Evolutionary conservation across 257 asterid genomes (phyloP), one percentile per base, ranked within the genome.

Genomic region (Plantago major): DNA sequence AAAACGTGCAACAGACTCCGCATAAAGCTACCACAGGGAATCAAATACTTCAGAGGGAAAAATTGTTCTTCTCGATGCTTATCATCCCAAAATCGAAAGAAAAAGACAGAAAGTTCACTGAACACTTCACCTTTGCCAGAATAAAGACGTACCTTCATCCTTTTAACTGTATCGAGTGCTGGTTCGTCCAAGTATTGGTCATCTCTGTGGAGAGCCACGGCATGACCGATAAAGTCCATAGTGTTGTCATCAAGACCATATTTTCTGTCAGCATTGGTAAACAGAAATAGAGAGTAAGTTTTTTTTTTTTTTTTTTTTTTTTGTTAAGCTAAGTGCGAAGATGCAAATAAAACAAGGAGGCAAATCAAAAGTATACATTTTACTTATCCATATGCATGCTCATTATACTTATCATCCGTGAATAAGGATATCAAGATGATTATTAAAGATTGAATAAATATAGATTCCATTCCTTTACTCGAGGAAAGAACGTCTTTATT

Each of bases 241-340:
- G 97, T 92, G 84, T 92, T 83, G 73, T 88, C 93, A 79, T 84
- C 95, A 71, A 92, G 98, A 64, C 96, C 97, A 70, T 79, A 92
- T 75, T 88, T 92, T 64, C 97, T 92, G 85, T 60, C 55, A 48
- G 58, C 12, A 38, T 22, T 53, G 17, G 33, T 10, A 28, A 16
- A 53, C 58, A 53, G 42, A 11, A 19, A 19, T 10, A 4, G 5
- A 53, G 19, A 22, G 26, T 22, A 22, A 22, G 26, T 1, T 22
- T 22, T 22, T 22, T 22, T 22, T 22, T 22, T 22, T 22, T 22
- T 22, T 22, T 1, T 22, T 2, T 22, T 22, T 2, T 22, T 22
- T 22, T 22, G 26, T 22, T 22, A 22, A 33, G 40, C 40, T 33
- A 4, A 30, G 5, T 33, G 40, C 26, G 26, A 22, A 22, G 26